Evolutionary conservation across 2,329 filamentous ascomycete genomes (phyloP).

Genomic region (Tolypocladium tundrense): DNA sequence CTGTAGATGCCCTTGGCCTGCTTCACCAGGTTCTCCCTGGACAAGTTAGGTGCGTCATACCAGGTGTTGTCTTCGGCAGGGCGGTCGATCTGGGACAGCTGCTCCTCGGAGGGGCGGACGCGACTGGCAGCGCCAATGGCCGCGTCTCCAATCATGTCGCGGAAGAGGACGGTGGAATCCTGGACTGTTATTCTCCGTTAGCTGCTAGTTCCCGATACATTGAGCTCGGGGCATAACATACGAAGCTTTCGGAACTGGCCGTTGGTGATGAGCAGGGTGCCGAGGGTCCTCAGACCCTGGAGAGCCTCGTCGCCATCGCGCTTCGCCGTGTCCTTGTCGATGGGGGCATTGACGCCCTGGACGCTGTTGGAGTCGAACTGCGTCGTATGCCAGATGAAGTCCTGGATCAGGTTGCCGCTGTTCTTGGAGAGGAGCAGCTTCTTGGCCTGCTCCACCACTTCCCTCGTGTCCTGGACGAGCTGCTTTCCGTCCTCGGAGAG

Average conservation of each 20-base stretch:
- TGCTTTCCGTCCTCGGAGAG: conserved; percentile 73
- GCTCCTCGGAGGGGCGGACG: conserved; percentile 69
- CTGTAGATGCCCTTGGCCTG: conserved; percentile 56
- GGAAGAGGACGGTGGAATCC: conserved; percentile 70
- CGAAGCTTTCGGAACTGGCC: conserved; percentile 89
- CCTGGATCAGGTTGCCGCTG: conserved; percentile 84
- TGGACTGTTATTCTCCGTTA: conserved; percentile 38
- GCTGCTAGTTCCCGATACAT: neutral
- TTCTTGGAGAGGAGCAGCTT: conserved; percentile 85
- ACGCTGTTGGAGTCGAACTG: conserved; percentile 57
- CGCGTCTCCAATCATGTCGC: conserved; percentile 86
- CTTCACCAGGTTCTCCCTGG: conserved; percentile 56
- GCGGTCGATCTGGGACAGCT: conserved; percentile 66
- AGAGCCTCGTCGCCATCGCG: conserved; percentile 77
- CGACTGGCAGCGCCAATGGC: conserved; percentile 66
- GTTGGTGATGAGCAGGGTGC: conserved; percentile 84
- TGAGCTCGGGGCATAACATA: conserved; percentile 34
- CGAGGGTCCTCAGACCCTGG: conserved; percentile 77
- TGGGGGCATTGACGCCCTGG: conserved; percentile 50
- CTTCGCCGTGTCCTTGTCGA: conserved; percentile 67
- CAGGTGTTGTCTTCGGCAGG: conserved; percentile 86
- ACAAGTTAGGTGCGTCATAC: conserved; percentile 77
- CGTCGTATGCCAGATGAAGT: conserved; percentile 93
- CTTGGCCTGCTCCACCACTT: conserved; percentile 79
- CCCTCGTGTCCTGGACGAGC: conserved; percentile 67